Conservation (phyloP, 768 basidiomycete genomes). For the Leccinum aurantiacum region DNA sequence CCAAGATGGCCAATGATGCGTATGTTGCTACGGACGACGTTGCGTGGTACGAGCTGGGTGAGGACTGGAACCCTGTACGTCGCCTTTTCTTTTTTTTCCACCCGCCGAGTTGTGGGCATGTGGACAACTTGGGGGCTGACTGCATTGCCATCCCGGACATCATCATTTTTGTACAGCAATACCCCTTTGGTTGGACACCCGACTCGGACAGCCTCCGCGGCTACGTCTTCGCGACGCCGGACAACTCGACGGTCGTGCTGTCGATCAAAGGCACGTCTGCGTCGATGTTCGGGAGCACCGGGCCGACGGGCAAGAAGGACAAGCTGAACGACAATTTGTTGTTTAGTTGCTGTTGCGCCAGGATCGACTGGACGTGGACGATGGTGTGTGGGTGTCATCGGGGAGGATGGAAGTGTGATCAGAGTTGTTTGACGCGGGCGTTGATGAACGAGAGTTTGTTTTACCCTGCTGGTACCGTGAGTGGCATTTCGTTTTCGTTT, state of each 20-base stretch:
- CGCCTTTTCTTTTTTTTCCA: not conserved
- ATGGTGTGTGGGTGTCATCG: conserved; percentile 89
- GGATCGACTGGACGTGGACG: conserved; percentile 91
- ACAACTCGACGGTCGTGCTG: conserved; percentile 83
- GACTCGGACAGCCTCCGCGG: conserved; percentile 88
- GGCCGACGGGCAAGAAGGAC: conserved; percentile 88
- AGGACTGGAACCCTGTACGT: conserved; percentile 59
- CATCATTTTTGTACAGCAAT: conserved; percentile 20
- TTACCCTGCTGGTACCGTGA: conserved; percentile 85
- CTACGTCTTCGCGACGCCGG: conserved; percentile 81
- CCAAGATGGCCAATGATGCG: conserved; percentile 95
- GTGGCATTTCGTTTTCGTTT: conserved; percentile 29
- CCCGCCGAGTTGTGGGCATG: not conserved
- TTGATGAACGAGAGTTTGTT: conserved; percentile 81
- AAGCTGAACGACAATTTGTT: conserved; percentile 91
- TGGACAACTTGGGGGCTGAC: not conserved
- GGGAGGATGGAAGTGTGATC: conserved; percentile 78
- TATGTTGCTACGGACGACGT: conserved; percentile 64
- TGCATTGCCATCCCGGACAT: not conserved
- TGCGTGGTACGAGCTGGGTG: conserved; percentile 77
- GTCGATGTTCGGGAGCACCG: conserved; percentile 66
- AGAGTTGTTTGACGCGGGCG: conserved; percentile 73
- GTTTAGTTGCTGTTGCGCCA: conserved; percentile 94
- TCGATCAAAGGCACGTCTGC: conserved; percentile 96
- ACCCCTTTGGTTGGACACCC: conserved; percentile 91